phyloP scores from a whole-genome alignment of 495 filamentous ascomycete genomes.

The Talaromyces nanjingensis region DNA sequence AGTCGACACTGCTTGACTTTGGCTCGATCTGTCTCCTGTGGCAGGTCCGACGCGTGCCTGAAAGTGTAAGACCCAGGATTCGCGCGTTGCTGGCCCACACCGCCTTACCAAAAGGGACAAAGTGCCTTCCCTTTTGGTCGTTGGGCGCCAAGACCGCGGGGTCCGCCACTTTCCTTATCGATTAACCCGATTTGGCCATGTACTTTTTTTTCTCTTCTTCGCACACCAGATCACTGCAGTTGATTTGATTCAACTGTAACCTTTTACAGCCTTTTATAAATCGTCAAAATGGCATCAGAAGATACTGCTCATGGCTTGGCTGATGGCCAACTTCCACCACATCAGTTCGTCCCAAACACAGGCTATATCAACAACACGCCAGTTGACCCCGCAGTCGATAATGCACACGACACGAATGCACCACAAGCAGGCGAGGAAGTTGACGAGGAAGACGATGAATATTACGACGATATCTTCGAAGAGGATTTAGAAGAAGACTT shows the following conservation, averaged over 20 bases:
- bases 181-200: neutral
- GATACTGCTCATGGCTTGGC: constrained; percentile 21
- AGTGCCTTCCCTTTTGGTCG: constrained; percentile 2
- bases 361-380: constrained; percentile 36
- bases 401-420: constrained; percentile 25
- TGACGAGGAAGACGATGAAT: constrained; percentile 34
- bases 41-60: neutral
- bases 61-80: neutral
- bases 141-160: constrained; percentile 12
- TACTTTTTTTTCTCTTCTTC: neutral
- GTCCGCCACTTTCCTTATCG: constrained; percentile 6
- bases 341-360: constrained; percentile 48
- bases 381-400: constrained; percentile 16
- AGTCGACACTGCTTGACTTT: neutral
- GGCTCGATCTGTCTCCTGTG: neutral
- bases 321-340: constrained; percentile 42
- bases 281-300: constrained; percentile 3
- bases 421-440: constrained; percentile 25
- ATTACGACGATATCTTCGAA: constrained; percentile 51
- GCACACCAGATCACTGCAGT: neutral
- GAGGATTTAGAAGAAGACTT: constrained; percentile 57
- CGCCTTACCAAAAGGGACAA: constrained; percentile 1
- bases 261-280: neutral
- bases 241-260: neutral
- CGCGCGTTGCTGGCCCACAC: constrained; percentile 1